These are phyloP conservation scores for Pythium volutum DNA, from an alignment of 352 stramenopile species.

Conservation along the genomic window DNA sequence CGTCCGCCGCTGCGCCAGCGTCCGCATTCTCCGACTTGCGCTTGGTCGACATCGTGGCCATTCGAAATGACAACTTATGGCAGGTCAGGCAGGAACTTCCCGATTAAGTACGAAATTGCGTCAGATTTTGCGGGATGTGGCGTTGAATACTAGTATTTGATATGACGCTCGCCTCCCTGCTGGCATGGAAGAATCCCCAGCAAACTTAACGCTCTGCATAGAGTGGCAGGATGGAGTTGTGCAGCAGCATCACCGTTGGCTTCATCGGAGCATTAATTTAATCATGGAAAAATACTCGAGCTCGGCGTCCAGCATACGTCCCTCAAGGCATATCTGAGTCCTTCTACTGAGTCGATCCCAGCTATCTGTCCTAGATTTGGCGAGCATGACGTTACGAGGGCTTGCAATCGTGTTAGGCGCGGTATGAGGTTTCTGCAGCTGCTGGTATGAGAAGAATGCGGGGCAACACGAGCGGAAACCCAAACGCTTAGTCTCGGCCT, in stretches of 20 bases:
- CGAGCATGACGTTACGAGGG: not conserved
- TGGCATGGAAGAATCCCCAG: not conserved
- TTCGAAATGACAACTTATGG: slow-evolving; percentile 12
- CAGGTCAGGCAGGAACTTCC: not conserved
- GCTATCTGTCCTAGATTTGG: not conserved
- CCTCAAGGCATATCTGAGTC: no score
- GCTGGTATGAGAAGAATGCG: not conserved
- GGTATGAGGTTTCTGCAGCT: not conserved
- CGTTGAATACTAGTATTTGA: not conserved
- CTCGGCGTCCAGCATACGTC: not conserved
- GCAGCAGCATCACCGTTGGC: not conserved
- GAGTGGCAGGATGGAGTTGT: not conserved
- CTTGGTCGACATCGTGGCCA: slow-evolving; percentile 44
- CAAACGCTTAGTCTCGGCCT: slow-evolving; percentile 29
- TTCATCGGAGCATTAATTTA: slow-evolving; percentile 15
- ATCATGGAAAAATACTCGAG: slow-evolving; percentile 10
- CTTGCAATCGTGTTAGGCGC: not conserved
- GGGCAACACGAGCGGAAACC: not conserved
- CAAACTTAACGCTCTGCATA: not conserved
- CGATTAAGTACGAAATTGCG: slow-evolving; percentile 26
- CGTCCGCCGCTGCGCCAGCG: slow-evolving; percentile 13
- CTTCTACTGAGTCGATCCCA: no score
- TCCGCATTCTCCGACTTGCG: slow-evolving; percentile 35
- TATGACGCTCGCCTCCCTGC: not conserved
- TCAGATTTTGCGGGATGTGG: not conserved